Base-by-base conservation (phyloP, 2,329 filamentous ascomycete species). In the Hortaea werneckii region DNA sequence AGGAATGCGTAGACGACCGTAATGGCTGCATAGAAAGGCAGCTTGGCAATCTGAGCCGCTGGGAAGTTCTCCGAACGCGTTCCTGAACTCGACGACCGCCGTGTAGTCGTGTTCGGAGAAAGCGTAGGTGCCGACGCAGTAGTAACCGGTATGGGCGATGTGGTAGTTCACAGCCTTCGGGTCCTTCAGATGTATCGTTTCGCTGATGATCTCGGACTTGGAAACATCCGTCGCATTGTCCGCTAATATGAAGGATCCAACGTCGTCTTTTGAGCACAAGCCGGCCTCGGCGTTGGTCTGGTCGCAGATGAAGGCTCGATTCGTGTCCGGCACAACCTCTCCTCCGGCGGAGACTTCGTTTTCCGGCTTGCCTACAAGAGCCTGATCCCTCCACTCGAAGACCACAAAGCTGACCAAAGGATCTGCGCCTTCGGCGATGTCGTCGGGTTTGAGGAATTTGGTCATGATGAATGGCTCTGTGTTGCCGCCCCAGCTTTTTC, bases 41-140 rank as follows among this genome's bases (percentile, higher is more conserved):
- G 74, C 67, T 98, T 98, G 13, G 94, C 85, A 54, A 98, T 95
- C 65, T 98, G 90, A 1, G 88, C 88, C 6, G 88, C 92, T 5
- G 89, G 89, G 86, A 46, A 98, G 81, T 71, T 98, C 90, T 62
- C 92, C 92, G 62, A 94, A 98, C 2, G 92, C 85, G 66, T 98
- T 96, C 51, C 89, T 82, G 66, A 96, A 98, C 59, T 92, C 89
- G 38, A 92, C 83, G 10, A 92, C 78, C 6, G 84, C 89, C 40
- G 75, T 77, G 62, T 94, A 98, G 39, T 86, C 75, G 47, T 75
- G 66, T 6, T 77, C 72, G 0, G 75, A 72, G 63, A 80, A 90
- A 20, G 76, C 77, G 53, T 80, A 82, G 1, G 87, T 92, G 43
- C 86, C 80, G 48, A 98, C 83, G 60, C 92, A 98, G 67, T 95